Base-by-base conservation (phyloP, 164 flowering plant species). In the Chimonanthus salicifolius region DNA sequence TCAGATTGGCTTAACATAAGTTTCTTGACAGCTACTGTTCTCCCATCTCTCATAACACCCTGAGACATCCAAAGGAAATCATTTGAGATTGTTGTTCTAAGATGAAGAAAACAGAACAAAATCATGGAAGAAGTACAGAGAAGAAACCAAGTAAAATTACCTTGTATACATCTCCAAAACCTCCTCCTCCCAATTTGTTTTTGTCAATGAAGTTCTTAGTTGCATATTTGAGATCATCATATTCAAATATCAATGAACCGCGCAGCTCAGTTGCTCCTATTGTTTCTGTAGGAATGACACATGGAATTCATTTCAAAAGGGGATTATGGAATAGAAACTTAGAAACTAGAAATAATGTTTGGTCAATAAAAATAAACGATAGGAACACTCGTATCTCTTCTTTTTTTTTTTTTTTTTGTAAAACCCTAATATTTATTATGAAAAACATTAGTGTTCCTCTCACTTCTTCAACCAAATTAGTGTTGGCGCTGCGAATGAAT, bases 81-180 rank as follows among this genome's bases (percentile, higher is more conserved):
- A 63, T 63, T 20, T 33, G 66, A 3, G 48, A 46, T 44, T 66
- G 45, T 66, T 48, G 45, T 66, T 48, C 15, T 33, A 20, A 63
- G 21, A 10, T n/a, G 7, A 63, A 3, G 33, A 2, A 33, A 33
- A 6, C 18, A 18, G 9, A 63, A 20, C 66, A 7, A n/a, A 6
- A 7, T 10, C 49, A 7, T 43, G 8, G 13, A 5, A 21, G 44
- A 65, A 44, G 13, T 46, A 45, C 5, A 66, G n/a, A 44, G 10
- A 44, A n/a, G 15, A 54, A 54, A 16, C 11, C 4, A 47, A 16
- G 51, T 13, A 44, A 87, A 49, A 20, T 74, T 74, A 86, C 92
- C 92, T 85, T 87, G 80, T 83, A 88, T 33, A 87, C 89, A 72
- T 82, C 85, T 44, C 87, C 87, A 77, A 86, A 87, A 8, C 89